A percentile compares a stretch with the other conserved stretches of the same genome.
Conservation (phyloP, 2,329 filamentous ascomycete genomes). For the Juglanconis oblonga region DNA sequence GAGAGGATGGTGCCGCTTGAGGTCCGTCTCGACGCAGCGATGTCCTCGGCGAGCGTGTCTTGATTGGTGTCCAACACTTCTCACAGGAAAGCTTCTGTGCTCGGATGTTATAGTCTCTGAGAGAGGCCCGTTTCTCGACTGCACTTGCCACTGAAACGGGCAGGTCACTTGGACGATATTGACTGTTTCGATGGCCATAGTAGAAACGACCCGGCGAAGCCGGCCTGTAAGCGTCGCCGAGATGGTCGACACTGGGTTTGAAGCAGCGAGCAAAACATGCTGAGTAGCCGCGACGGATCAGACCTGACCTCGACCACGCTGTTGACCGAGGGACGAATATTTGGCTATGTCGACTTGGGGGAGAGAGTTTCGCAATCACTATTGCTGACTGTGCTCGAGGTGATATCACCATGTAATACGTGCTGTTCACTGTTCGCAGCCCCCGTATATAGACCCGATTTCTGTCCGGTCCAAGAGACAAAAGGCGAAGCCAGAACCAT, state of each 20-base stretch:
- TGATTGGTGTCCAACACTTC: not conserved
- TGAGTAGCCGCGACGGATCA: not conserved
- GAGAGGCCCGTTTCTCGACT: slow-evolving; percentile 9
- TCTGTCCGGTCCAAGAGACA: not conserved
- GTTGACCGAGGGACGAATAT: not conserved
- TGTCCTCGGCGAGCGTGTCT: slow-evolving; percentile 3
- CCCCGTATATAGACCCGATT: not conserved
- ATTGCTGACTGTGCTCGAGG: slow-evolving; percentile 2
- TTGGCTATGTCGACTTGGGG: not conserved
- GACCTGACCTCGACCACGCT: not conserved
- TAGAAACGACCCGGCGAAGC: not conserved
- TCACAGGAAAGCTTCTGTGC: not conserved
- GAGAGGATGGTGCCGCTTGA: slow-evolving; percentile 1
- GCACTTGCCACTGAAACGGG: slow-evolving; percentile 4
- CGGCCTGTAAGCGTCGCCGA: slow-evolving; percentile 6
- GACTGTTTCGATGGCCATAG: slow-evolving; percentile 3
- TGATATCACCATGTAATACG: not conserved
- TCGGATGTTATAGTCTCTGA: slow-evolving; percentile 12
- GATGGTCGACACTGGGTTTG: slow-evolving; percentile 7
- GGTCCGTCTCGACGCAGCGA: slow-evolving; percentile 11
- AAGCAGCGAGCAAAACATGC: slow-evolving; percentile 4
- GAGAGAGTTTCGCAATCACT: not conserved
- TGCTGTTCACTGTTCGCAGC: not conserved
- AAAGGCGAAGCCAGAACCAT: not conserved
- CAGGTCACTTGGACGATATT: not conserved